Evolutionary conservation across 805 yeast genomes (phyloP).

Genomic region (Cyberlindnera mississippiensis): DNA sequence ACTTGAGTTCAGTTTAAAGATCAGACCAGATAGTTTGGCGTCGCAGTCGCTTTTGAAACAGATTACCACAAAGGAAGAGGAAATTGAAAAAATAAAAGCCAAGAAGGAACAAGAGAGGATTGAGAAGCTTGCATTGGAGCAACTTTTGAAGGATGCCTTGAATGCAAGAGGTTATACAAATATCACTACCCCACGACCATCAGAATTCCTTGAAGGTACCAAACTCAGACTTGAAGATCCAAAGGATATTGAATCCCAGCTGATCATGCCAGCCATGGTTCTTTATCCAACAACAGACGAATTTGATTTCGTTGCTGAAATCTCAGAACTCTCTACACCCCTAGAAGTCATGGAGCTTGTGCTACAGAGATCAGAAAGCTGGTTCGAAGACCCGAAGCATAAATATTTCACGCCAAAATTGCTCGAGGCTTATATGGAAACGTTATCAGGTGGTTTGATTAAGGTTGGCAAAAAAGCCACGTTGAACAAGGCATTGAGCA

Average conservation of each 20-base stretch:
- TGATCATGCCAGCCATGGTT: conserved; percentile 76
- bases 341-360: conserved; percentile 57
- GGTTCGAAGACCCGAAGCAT: conserved; percentile 61
- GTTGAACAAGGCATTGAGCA: conserved; percentile 58
- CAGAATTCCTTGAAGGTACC: conserved; percentile 52
- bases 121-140: conserved; percentile 38
- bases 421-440: conserved; percentile 77
- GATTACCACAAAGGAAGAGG: conserved; percentile 36
- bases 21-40: conserved; percentile 59
- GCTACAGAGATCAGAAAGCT: conserved; percentile 61
- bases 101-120: conserved; percentile 31
- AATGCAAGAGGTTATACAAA: conserved; percentile 52
- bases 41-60: conserved; percentile 43
- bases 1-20: conserved; percentile 55
- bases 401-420: conserved; percentile 52
- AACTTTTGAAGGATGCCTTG: conserved; percentile 55
- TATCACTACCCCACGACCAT: conserved; percentile 48
- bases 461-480: conserved; percentile 78
- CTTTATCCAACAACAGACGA: conserved; percentile 82
- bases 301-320: conserved; percentile 74
- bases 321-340: conserved; percentile 70
- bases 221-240: conserved; percentile 58
- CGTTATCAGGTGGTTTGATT: conserved; percentile 76
- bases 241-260: conserved; percentile 67
- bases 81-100: conserved; percentile 29